Evolutionary conservation across 2,329 filamentous ascomycete genomes (phyloP), one percentile per base, ranked within the genome.

Genomic region (Botryotinia calthae): DNA sequence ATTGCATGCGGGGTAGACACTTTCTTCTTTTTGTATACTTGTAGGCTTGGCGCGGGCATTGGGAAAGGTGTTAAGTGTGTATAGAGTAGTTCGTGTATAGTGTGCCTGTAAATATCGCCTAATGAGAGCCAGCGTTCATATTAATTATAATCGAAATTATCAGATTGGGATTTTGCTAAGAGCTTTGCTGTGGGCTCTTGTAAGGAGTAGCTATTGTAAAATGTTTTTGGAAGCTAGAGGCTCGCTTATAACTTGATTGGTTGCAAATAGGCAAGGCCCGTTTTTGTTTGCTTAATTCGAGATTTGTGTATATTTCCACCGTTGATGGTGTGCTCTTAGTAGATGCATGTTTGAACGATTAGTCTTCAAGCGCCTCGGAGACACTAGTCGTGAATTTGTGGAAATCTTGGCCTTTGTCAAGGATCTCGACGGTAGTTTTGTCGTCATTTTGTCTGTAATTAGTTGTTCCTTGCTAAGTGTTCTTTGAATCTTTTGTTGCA

Each of bases 91-190:
- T 5, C 5, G 34, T 56, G 28, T 40, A 56, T 28, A 22, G 40
- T 42, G 16, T 67, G 34, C 46, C 14, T 67, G 34, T 54, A 54
- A 9, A 40, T 54, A 54, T 40, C 25, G 34, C 8, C 20, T 16
- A 67, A 40, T 67, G 34, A 54, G 20, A 67, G 40, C 20, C 16
- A 67, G 64, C 48, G 25, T 67, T 67, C 64, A 40, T 56, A 9
- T 67, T 42, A 16, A 28, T 67, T 31, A 18, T 31, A 56, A 31
- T 28, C n/a, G 6, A 28, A 34, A 40, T 0, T 46, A 28, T 0
- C 2, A 67, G 14, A 54, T 8, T 16, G 28, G 22, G 20, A 4
- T 9, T 16, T 9, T 31, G 28, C 8, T 1, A 10, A 28, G 9
- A 40, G 3, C 34, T 54, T 40, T 34, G 18, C 51, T 37, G 4